These are phyloP conservation scores for Clohesyomyces aquaticus DNA, from an alignment of 495 filamentous ascomycete species.

Conservation along the genomic window DNA sequence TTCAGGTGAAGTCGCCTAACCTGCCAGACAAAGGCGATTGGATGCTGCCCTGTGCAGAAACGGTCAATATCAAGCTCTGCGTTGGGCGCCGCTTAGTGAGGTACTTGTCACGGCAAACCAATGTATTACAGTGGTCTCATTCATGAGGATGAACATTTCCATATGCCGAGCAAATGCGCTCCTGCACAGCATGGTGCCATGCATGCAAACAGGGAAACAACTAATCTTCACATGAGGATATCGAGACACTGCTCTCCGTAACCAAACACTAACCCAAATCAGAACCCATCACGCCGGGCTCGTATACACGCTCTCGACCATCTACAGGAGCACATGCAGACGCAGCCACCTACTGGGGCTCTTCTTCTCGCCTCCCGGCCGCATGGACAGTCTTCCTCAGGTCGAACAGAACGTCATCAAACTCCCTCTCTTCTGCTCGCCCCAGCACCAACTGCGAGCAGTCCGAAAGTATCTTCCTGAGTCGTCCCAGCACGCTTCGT, in stretches of 20 bases:
- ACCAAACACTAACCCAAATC: neutral
- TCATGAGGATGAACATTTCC: too few relatives aligned
- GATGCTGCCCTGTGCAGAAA: too few relatives aligned
- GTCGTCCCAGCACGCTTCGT: conserved; percentile 35
- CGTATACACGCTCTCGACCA: too few relatives aligned
- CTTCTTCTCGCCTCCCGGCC: conserved; percentile 41
- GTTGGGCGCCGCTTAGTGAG: too few relatives aligned
- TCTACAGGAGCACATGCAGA: too few relatives aligned
- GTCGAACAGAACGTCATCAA: conserved; percentile 47
- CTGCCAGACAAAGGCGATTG: neutral
- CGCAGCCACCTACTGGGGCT: neutral
- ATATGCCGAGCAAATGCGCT: neutral
- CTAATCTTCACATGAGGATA: neutral
- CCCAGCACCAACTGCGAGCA: conserved; percentile 40
- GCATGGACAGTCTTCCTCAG: conserved; percentile 42
- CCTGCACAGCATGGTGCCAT: neutral
- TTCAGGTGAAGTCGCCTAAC: conserved; percentile 11
- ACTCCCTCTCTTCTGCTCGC: conserved; percentile 42
- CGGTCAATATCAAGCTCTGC: too few relatives aligned
- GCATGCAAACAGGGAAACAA: neutral
- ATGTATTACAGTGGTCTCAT: too few relatives aligned
- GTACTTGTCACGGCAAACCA: too few relatives aligned
- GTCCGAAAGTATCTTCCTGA: conserved; percentile 37
- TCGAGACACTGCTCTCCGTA: neutral
- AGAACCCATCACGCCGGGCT: neutral